Percentiles rank a stretch among this genome's conserved stretches.
These are phyloP conservation scores for Rhodotorula taiwanensis DNA, from an alignment of 768 basidiomycete genomes.

Conservation along the genomic window DNA sequence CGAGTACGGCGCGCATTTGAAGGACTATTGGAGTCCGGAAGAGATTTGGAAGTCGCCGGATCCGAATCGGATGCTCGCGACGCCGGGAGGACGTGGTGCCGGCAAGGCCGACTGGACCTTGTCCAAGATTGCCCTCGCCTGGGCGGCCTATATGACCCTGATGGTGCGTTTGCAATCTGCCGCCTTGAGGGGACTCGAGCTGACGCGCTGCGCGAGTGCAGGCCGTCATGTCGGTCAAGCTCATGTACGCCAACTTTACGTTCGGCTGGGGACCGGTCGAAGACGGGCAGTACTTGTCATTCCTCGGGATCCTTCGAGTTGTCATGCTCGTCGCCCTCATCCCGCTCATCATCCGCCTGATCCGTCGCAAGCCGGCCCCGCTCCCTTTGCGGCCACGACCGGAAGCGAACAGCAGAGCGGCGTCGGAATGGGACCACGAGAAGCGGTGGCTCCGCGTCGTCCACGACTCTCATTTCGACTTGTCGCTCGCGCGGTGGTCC, in stretches of 20 bases:
- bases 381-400: not conserved
- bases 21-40: slow-evolving; percentile 20
- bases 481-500: slow-evolving; percentile 33
- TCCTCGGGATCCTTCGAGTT: slow-evolving; percentile 35
- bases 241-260: slow-evolving; percentile 36
- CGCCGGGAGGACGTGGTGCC: slow-evolving; percentile 15
- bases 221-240: slow-evolving; percentile 21
- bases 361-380: slow-evolving; percentile 23
- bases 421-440: slow-evolving; percentile 27
- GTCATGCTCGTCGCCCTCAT: slow-evolving; percentile 36
- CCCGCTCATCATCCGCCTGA: slow-evolving; percentile 30
- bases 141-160: slow-evolving; percentile 38
- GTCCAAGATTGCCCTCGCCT: slow-evolving; percentile 42
- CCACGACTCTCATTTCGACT: slow-evolving; percentile 38
- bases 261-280: slow-evolving; percentile 36
- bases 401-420: not conserved
- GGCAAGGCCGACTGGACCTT: slow-evolving; percentile 44
- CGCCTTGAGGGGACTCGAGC: no score
- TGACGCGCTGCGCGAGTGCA: not conserved
- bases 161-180: slow-evolving; percentile 27
- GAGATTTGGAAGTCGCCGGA: slow-evolving; percentile 29
- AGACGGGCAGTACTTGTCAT: slow-evolving; percentile 36
- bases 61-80: slow-evolving; percentile 9
- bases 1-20: slow-evolving; percentile 17
- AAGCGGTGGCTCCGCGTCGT: slow-evolving; percentile 28